Evolutionary conservation across 257 asterid genomes (phyloP), one percentile per base, ranked within the genome.

Genomic region (Agastache rugosa): DNA sequence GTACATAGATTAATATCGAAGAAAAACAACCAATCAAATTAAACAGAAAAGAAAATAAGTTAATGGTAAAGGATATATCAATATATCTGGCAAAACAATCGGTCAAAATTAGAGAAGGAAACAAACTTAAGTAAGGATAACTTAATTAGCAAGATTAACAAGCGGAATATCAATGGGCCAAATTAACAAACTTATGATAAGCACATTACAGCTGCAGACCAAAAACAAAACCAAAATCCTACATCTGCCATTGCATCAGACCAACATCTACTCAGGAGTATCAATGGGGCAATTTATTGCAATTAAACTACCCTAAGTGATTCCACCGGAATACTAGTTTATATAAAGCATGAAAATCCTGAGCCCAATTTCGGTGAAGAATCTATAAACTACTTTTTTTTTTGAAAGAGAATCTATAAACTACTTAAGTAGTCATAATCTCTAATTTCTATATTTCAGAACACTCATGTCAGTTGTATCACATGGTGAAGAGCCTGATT

Each of bases 1-100:
- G 15, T 60, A 74, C 14, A 27, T 45, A 58, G 70, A 72, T 75
- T 53, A 78, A 72, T 44, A 64, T 73, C 34, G 31, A 55, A 16
- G 16, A 63, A 58, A 29, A 56, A 64, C 64, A 51, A 56, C 68
- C 69, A 41, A 29, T 67, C 54, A 63, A 78, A 51, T 54, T 17
- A 50, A 11, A 11, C 50, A 2, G 4, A 5, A 47, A 47, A 15
- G 16, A 37, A 37, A 39, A 74, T 2, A 41, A 31, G 42, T 31
- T 25, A 59, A 1, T 20, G 59, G 60, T 41, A 20, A 58, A 31
- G 71, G 61, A 75, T 25, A 55, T 67, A 61, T 23, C 44, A 56
- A 45, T 72, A 35, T 16, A 44, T 27, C 59, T 76, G 37, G 34
- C 64, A 48, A 56, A 31, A 8, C 39, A 14, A 73, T 74, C 11